Evolutionary conservation across 495 filamentous ascomycete species (phyloP).

Genomic region (Amphirosellinia nigrospora): DNA sequence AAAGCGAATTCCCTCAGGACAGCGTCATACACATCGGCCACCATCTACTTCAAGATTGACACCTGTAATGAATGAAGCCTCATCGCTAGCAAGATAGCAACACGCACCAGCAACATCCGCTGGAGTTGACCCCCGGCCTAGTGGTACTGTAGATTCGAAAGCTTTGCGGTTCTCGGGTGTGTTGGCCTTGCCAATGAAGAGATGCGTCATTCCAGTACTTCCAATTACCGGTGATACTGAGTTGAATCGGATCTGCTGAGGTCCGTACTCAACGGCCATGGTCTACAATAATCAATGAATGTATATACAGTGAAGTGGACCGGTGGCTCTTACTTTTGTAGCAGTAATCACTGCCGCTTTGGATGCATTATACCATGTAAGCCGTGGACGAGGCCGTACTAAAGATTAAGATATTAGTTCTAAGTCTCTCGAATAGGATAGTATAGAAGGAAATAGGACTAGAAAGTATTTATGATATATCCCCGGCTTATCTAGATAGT

Average conservation of each 20-base stretch:
- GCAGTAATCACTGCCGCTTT: slow-evolving; percentile 72
- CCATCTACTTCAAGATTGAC: slow-evolving; percentile 67
- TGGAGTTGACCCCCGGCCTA: slow-evolving; percentile 67
- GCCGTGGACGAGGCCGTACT: slow-evolving; percentile 65
- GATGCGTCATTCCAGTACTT: slow-evolving; percentile 68
- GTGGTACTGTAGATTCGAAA: slow-evolving; percentile 69
- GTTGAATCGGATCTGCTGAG: slow-evolving; percentile 69
- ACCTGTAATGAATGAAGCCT: slow-evolving; percentile 74
- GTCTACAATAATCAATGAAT: slow-evolving; percentile 43
- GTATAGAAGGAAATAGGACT: slow-evolving; percentile 58
- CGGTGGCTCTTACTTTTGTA: slow-evolving; percentile 35
- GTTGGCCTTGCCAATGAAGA: slow-evolving; percentile 69
- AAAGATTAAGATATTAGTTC: background rate
- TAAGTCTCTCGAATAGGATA: background rate
- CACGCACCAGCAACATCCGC: slow-evolving; percentile 72
- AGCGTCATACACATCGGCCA: slow-evolving; percentile 48
- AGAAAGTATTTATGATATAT: slow-evolving; percentile 64
- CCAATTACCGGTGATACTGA: slow-evolving; percentile 66
- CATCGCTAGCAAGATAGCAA: slow-evolving; percentile 70
- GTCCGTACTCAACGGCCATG: slow-evolving; percentile 71
- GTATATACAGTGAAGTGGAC: background rate
- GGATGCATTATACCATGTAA: slow-evolving; percentile 74
- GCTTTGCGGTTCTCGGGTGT: slow-evolving; percentile 71
- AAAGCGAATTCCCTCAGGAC: background rate
- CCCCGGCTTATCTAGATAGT: slow-evolving; percentile 39